phyloP scores from a whole-genome alignment of 2,329 filamentous ascomycete genomes.

The Basipetospora sp. region DNA sequence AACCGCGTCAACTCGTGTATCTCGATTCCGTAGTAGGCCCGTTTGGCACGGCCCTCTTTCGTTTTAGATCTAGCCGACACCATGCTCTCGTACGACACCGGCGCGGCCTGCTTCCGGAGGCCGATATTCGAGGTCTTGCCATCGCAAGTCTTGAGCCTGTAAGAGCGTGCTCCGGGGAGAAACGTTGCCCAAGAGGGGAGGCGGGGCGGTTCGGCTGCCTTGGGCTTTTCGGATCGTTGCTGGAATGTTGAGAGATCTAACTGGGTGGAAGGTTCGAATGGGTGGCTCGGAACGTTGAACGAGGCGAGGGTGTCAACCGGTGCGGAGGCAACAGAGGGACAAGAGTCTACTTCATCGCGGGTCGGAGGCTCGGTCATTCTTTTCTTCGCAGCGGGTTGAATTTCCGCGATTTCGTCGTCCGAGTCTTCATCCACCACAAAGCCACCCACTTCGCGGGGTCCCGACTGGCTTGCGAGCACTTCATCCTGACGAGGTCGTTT shows the following conservation, averaged over 20 bases:
- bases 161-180: conserved; percentile 12
- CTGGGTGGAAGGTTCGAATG: not conserved
- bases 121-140: conserved; percentile 43
- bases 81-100: conserved; percentile 48
- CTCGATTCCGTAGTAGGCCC: conserved; percentile 81
- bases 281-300: not conserved
- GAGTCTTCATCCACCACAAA: conserved; percentile 6
- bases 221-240: no score
- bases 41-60: conserved; percentile 52
- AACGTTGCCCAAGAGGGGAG: not conserved
- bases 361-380: not conserved
- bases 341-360: no score
- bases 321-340: no score
- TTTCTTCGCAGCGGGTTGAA: not conserved
- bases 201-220: no score
- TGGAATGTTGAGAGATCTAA: not conserved
- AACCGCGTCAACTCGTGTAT: conserved; percentile 71
- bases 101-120: conserved; percentile 31
- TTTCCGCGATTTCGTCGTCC: not conserved
- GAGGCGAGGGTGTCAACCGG: no score
- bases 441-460: conserved; percentile 6
- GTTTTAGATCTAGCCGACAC: conserved; percentile 53
- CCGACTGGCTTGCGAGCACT: not conserved
- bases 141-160: conserved; percentile 37
- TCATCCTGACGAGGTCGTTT: conserved; percentile 9